phyloP scores from a whole-genome alignment of 1,139 yeast species.

The Saccharomycopsis hybrid region DNA sequence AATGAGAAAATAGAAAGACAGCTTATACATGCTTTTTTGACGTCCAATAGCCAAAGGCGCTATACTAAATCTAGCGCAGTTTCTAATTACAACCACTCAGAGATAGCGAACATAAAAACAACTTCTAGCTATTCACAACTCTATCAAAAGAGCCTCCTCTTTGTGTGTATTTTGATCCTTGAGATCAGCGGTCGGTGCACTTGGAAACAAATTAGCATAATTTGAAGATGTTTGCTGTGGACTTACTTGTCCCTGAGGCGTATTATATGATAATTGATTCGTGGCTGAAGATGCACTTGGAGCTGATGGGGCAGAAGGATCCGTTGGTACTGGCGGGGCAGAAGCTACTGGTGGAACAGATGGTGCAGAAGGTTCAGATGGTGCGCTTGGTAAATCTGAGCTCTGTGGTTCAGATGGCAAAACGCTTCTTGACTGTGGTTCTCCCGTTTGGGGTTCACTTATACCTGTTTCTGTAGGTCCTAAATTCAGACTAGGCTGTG shows the following conservation, averaged over 20 bases:
- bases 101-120: not conserved
- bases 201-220: conserved; percentile 13
- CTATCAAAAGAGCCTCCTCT: conserved; percentile 17
- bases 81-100: not conserved
- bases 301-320: conserved; percentile 8
- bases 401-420: not conserved
- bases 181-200: conserved; percentile 11
- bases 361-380: conserved; percentile 7
- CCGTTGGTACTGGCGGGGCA: conserved; percentile 3
- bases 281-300: conserved; percentile 8
- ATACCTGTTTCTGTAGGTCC: too few relatives aligned
- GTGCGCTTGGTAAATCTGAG: conserved; percentile 9
- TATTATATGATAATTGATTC: not conserved
- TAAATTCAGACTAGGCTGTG: too few relatives aligned
- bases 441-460: too few relatives aligned
- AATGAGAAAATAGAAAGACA: too few relatives aligned
- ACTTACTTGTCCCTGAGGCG: too few relatives aligned
- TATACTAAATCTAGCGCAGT: too few relatives aligned
- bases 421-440: too few relatives aligned
- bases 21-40: too few relatives aligned
- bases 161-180: conserved; percentile 1
- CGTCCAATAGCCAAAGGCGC: too few relatives aligned
- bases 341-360: conserved; percentile 14
- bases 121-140: conserved; percentile 4
- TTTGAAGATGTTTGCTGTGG: not conserved